Conservation (phyloP, 495 filamentous ascomycete genomes). For the Penicillium argentinense region DNA sequence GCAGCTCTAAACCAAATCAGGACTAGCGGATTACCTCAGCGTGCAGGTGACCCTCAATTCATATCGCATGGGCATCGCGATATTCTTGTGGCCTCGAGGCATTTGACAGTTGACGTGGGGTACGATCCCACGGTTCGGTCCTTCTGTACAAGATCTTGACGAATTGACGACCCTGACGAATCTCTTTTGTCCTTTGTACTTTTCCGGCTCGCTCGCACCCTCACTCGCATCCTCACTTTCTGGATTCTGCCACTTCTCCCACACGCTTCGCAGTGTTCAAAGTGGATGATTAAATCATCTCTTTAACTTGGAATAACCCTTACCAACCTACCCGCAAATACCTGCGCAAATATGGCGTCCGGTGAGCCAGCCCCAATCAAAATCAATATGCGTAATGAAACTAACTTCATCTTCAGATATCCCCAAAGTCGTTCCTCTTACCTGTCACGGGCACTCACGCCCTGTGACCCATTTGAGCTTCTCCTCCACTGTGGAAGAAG, state of each 20-base stretch:
- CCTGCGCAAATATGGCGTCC: slow-evolving; percentile 14
- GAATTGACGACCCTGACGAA: slow-evolving; percentile 51
- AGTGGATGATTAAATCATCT: no score
- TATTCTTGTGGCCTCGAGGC: not conserved
- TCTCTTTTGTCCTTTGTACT: slow-evolving; percentile 42
- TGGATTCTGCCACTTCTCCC: no score
- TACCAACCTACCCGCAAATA: no score
- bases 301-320: no score
- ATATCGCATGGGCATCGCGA: slow-evolving; percentile 2
- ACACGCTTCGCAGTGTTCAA: no score
- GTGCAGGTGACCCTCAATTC: slow-evolving; percentile 4
- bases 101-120: slow-evolving; percentile 6
- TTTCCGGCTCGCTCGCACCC: slow-evolving; percentile 23
- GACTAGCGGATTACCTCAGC: slow-evolving; percentile 3
- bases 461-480: slow-evolving; percentile 95
- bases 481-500: slow-evolving; percentile 80
- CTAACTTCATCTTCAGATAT: slow-evolving; percentile 41
- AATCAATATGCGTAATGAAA: not conserved
- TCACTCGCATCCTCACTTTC: slow-evolving; percentile 10
- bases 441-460: slow-evolving; percentile 95
- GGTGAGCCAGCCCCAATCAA: slow-evolving; percentile 7
- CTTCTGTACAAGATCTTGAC: slow-evolving; percentile 33
- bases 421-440: slow-evolving; percentile 82
- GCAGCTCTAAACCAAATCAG: not conserved
- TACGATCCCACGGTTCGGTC: slow-evolving; percentile 16